These are phyloP conservation scores for Trifolium fragiferum DNA, from an alignment of 306 rosid genomes.

Conservation along the genomic window DNA sequence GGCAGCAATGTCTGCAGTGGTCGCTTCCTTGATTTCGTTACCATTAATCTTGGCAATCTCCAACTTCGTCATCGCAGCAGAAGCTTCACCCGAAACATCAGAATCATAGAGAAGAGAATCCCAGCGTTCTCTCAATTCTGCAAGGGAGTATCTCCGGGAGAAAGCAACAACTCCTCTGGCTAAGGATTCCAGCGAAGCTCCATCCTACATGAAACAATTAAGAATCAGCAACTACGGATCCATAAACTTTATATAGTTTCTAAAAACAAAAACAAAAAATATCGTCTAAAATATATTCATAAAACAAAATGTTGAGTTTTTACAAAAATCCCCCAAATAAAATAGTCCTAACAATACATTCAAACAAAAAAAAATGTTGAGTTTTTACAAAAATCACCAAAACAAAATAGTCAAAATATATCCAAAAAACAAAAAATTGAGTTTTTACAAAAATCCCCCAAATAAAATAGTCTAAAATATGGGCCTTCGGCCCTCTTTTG, in stretches of 20 bases:
- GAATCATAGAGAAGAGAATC: slow-evolving; percentile 66
- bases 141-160: slow-evolving; percentile 62
- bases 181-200: slow-evolving; percentile 87
- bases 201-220: slow-evolving; percentile 50
- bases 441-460: no score
- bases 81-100: slow-evolving; percentile 55
- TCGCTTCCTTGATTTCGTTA: background rate
- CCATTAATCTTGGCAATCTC: slow-evolving; percentile 51
- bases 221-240: background rate
- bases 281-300: no score
- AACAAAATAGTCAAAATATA: no score
- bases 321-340: no score
- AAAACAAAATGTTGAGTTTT: no score
- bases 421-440: no score
- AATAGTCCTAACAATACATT: no score
- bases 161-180: slow-evolving; percentile 87
- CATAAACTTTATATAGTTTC: background rate
- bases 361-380: no score
- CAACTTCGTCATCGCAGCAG: slow-evolving; percentile 58
- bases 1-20: background rate
- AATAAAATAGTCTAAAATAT: no score
- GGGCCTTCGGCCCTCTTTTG: no score
- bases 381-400: background rate
- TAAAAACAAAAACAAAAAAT: no score
- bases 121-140: slow-evolving; percentile 76